Evolutionary conservation across 129 eudicot species (phyloP).

Genomic region (Saussurea involucrata): DNA sequence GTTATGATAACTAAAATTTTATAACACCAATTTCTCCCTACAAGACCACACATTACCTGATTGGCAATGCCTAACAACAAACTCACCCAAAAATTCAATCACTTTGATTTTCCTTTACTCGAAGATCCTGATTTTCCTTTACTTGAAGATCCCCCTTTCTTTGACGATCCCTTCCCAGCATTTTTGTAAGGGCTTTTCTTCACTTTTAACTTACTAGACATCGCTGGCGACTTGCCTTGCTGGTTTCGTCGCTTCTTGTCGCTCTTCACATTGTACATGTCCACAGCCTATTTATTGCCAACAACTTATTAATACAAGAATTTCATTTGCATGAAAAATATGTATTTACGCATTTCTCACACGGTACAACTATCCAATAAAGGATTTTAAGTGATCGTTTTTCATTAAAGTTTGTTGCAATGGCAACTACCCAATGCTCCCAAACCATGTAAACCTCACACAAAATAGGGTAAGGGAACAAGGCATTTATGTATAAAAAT

Average conservation of each 20-base stretch:
- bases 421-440: neutral
- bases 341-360: too few relatives aligned
- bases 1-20: neutral
- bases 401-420: neutral
- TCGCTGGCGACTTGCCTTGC: slow-evolving; percentile 47
- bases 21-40: neutral
- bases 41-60: neutral
- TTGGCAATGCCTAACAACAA: neutral
- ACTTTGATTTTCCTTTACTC: slow-evolving; percentile 61
- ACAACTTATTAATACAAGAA: neutral
- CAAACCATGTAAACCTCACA: neutral
- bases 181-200: slow-evolving; percentile 72
- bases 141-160: slow-evolving; percentile 21
- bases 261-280: slow-evolving; percentile 81
- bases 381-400: neutral
- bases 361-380: neutral
- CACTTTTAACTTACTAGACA: slow-evolving; percentile 56
- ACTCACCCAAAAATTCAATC: slow-evolving; percentile 6
- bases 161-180: slow-evolving; percentile 23
- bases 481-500: neutral
- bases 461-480: neutral
- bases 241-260: slow-evolving; percentile 68
- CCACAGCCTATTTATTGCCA: slow-evolving; percentile 62
- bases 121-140: slow-evolving; percentile 31
- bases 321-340: neutral